These are phyloP conservation scores for Rosellinia necatrix DNA, from an alignment of 2,329 filamentous ascomycete species.

Conservation along the genomic window DNA sequence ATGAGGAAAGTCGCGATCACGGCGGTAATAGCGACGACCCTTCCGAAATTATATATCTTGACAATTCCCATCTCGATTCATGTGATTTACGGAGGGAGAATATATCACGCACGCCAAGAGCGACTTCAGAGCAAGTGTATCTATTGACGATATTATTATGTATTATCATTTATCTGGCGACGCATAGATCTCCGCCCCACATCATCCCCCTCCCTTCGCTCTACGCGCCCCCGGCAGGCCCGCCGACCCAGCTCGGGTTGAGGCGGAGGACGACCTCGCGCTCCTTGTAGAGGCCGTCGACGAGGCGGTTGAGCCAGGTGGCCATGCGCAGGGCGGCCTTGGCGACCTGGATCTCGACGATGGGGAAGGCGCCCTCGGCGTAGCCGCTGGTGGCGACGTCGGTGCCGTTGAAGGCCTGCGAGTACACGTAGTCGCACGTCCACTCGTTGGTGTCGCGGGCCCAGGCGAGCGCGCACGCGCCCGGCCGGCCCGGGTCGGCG, in stretches of 20 bases:
- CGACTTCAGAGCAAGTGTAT: neutral
- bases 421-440: conserved; percentile 33
- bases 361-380: conserved; percentile 27
- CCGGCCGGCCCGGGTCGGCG: conserved; percentile 24
- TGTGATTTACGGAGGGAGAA: too few relatives aligned
- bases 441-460: conserved; percentile 32
- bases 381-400: conserved; percentile 32
- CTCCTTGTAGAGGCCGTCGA: conserved; percentile 29
- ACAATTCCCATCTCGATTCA: too few relatives aligned
- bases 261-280: conserved; percentile 26
- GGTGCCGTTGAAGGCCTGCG: conserved; percentile 31
- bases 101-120: neutral
- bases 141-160: neutral
- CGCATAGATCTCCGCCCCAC: neutral
- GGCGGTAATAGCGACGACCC: too few relatives aligned
- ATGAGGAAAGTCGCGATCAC: too few relatives aligned
- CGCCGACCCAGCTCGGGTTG: conserved; percentile 29
- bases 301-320: conserved; percentile 29
- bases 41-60: too few relatives aligned
- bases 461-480: conserved; percentile 25
- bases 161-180: neutral
- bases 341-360: conserved; percentile 30
- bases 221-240: conserved; percentile 17
- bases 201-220: neutral
- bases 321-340: conserved; percentile 32